phyloP scores from a whole-genome alignment of 257 asterid genomes.

The Jaltomata sinuosa region DNA sequence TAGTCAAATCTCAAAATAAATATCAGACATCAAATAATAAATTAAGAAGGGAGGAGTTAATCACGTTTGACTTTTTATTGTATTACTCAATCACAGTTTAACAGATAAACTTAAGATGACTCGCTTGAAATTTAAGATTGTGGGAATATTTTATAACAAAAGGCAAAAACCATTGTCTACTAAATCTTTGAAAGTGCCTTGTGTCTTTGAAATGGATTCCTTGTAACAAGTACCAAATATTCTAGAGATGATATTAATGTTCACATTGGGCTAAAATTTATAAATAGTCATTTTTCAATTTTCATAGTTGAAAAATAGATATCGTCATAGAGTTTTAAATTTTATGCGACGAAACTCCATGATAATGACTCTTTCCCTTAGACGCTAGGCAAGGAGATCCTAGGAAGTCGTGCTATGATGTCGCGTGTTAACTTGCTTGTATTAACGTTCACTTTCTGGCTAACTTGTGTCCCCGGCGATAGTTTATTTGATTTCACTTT shows the following conservation, averaged over 20 bases:
- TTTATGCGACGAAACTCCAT: too few relatives aligned
- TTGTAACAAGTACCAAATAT: neutral
- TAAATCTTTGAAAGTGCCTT: neutral
- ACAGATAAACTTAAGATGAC: neutral
- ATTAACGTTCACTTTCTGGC: too few relatives aligned
- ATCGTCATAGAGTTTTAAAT: too few relatives aligned
- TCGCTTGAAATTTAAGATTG: neutral
- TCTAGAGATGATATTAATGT: neutral
- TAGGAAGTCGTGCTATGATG: too few relatives aligned
- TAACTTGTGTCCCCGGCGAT: too few relatives aligned
- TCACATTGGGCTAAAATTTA: neutral
- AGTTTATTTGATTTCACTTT: too few relatives aligned
- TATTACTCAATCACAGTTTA: neutral
- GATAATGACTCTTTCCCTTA: too few relatives aligned
- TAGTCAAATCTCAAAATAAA: accelerated
- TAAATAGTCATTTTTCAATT: too few relatives aligned
- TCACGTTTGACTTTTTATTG: neutral
- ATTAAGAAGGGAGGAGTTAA: neutral
- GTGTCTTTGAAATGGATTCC: neutral
- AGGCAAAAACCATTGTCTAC: neutral
- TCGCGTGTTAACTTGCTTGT: too few relatives aligned
- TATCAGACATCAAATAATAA: neutral
- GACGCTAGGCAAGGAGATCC: too few relatives aligned
- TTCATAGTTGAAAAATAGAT: too few relatives aligned
- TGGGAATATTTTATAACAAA: neutral